Conservation (phyloP, 2,329 filamentous ascomycete genomes). For the Alternaria hordeiaustralica region DNA sequence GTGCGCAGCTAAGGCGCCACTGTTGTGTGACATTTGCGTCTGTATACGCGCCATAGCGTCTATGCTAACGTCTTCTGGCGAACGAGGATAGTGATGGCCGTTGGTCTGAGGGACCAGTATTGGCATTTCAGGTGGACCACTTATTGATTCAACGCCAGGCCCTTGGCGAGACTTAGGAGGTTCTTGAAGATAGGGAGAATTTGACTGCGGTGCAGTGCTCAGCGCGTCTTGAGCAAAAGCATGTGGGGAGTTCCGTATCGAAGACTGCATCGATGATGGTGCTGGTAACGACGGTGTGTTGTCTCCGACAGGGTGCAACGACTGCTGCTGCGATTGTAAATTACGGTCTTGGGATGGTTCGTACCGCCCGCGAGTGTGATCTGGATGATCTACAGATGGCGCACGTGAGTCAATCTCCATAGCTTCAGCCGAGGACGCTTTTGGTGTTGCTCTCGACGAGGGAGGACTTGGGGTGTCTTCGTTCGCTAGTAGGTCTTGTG, state of each 20-base stretch:
- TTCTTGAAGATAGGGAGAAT: conserved; percentile 22
- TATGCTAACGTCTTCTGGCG: conserved; percentile 39
- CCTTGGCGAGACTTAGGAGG: conserved; percentile 22
- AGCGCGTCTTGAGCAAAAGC: conserved; percentile 23
- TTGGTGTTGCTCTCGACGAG: conserved; percentile 14
- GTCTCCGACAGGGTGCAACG: conserved; percentile 26
- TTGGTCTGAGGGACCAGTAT: conserved; percentile 27
- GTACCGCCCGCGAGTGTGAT: conserved; percentile 21
- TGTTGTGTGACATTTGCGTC: conserved; percentile 57
- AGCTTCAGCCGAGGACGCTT: conserved; percentile 12
- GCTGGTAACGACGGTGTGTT: conserved; percentile 24
- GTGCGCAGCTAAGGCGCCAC: conserved; percentile 44
- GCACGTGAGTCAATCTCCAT: conserved; percentile 44
- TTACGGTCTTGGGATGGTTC: conserved; percentile 24
- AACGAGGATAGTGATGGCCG: conserved; percentile 38
- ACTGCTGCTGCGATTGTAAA: conserved; percentile 23
- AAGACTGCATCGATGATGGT: conserved; percentile 21
- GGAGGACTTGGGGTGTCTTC: conserved; percentile 27
- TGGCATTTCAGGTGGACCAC: conserved; percentile 23
- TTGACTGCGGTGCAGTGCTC: conserved; percentile 18
- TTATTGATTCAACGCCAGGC: conserved; percentile 15
- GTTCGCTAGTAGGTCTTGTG: conserved; percentile 24
- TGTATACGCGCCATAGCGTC: conserved; percentile 55
- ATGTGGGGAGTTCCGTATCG: conserved; percentile 17
- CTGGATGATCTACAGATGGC: conserved; percentile 21